These are phyloP conservation scores for Dryas drummondii DNA, from an alignment of 306 rosid species.

Conservation along the genomic window DNA sequence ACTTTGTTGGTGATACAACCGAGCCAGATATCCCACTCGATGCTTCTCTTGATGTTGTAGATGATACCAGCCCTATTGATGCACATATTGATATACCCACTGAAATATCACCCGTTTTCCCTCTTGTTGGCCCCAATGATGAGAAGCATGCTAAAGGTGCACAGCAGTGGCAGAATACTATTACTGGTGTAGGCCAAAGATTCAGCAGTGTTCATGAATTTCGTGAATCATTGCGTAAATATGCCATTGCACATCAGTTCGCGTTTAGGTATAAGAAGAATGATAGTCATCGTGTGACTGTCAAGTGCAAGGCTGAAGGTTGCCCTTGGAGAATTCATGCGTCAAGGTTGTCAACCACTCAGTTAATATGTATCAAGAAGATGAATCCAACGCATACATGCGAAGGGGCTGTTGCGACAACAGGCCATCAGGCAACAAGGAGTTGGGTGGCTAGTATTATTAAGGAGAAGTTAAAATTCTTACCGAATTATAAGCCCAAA, in stretches of 20 bases:
- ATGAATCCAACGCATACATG: constrained; percentile 84
- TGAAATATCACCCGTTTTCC: constrained; percentile 46
- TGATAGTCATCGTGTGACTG: constrained; percentile 98
- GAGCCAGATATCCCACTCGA: constrained; percentile 37
- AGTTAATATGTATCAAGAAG: constrained; percentile 92
- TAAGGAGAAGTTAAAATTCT: constrained; percentile 82
- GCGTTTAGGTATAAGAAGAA: constrained; percentile 95
- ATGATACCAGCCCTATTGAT: constrained; percentile 53
- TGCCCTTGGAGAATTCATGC: constrained; percentile 99
- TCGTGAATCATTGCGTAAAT: constrained; percentile 88
- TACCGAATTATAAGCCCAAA: constrained; percentile 92
- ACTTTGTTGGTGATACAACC: constrained; percentile 43
- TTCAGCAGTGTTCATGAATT: constrained; percentile 88
- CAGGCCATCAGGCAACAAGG: constrained; percentile 98
- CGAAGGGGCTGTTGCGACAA: constrained; percentile 80
- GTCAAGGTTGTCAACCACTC: constrained; percentile 90
- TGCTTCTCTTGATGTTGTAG: constrained; percentile 47
- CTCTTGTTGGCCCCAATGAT: constrained; percentile 38
- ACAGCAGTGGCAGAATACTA: constrained; percentile 91
- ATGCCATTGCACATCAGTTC: constrained; percentile 95
- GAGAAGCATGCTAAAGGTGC: constrained; percentile 81
- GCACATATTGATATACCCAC: constrained; percentile 42
- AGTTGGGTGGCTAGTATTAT: constrained; percentile 98
- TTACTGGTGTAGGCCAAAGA: constrained; percentile 92
- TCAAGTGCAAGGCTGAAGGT: constrained; percentile 97